phyloP scores from a whole-genome alignment of 2,329 filamentous ascomycete genomes.

The Alternaria tenuissima region DNA sequence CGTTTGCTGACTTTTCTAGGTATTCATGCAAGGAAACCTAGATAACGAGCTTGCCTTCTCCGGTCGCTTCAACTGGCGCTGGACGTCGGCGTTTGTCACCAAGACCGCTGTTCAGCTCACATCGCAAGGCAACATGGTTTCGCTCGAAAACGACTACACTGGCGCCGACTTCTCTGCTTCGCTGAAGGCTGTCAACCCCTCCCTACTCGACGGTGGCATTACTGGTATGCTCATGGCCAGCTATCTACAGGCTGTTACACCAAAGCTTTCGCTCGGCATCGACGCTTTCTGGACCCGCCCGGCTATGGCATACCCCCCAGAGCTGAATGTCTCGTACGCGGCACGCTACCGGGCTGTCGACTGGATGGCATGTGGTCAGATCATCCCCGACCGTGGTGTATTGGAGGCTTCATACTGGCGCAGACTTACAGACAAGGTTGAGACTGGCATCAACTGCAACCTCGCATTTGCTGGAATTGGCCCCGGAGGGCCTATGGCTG shows the following conservation, averaged over 20 bases:
- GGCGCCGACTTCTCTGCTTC: constrained; percentile 93
- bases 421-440: constrained; percentile 89
- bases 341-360: constrained; percentile 90
- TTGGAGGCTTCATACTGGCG: constrained; percentile 90
- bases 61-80: constrained; percentile 92
- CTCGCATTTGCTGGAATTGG: constrained; percentile 76
- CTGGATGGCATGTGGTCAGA: constrained; percentile 91
- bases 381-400: constrained; percentile 86
- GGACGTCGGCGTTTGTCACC: constrained; percentile 79
- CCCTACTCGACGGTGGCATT: constrained; percentile 85
- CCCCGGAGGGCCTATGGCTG: constrained; percentile 69
- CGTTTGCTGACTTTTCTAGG: constrained; percentile 60
- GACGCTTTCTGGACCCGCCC: constrained; percentile 94
- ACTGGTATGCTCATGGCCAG: constrained; percentile 96
- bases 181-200: constrained; percentile 95
- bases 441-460: constrained; percentile 94
- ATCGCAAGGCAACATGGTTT: constrained; percentile 86
- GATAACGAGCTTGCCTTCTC: constrained; percentile 91
- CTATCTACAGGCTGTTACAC: constrained; percentile 93
- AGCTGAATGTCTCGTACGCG: constrained; percentile 88
- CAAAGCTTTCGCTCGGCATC: constrained; percentile 83
- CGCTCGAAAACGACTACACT: constrained; percentile 94
- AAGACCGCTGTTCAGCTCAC: constrained; percentile 90
- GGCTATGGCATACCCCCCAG: constrained; percentile 84
- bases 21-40: constrained; percentile 94